Percentiles rank a stretch among this genome's conserved stretches.
These are phyloP conservation scores for Diaporthe humulicola DNA, from an alignment of 2,329 filamentous ascomycete genomes.

Conservation along the genomic window DNA sequence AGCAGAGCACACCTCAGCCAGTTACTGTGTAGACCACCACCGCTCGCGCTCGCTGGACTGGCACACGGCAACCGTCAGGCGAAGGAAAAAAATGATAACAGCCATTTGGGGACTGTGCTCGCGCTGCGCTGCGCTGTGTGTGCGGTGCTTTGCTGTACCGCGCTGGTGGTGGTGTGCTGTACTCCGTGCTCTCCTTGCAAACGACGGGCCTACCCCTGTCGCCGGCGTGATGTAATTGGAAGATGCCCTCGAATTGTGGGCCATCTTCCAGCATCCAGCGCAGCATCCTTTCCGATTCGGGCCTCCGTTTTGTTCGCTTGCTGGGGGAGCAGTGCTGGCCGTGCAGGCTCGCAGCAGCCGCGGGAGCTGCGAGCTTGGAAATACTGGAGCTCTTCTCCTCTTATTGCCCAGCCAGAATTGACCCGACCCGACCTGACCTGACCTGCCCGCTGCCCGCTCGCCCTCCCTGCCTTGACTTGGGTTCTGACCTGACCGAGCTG, in stretches of 20 bases:
- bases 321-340: not conserved
- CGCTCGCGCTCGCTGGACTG: no score
- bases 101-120: not conserved
- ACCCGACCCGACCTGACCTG: not conserved
- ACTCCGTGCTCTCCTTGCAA: not conserved
- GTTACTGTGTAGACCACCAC: not conserved
- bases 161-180: slow-evolving; percentile 8
- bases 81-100: slow-evolving; percentile 23
- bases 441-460: not conserved
- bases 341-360: not conserved
- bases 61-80: not conserved
- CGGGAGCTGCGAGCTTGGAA: slow-evolving; percentile 1
- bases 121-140: not conserved
- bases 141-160: slow-evolving; percentile 4
- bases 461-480: not conserved
- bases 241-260: slow-evolving; percentile 17
- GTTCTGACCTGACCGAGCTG: not conserved
- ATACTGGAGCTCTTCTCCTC: slow-evolving; percentile 12
- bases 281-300: slow-evolving; percentile 25
- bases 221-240: slow-evolving; percentile 1
- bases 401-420: slow-evolving; percentile 7
- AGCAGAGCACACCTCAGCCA: slow-evolving; percentile 5
- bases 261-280: not conserved
- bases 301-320: slow-evolving; percentile 24
- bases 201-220: slow-evolving; percentile 28